Conservation (phyloP, 2,329 filamentous ascomycete genomes). For the Cladosporium austrohemisphaericum region DNA sequence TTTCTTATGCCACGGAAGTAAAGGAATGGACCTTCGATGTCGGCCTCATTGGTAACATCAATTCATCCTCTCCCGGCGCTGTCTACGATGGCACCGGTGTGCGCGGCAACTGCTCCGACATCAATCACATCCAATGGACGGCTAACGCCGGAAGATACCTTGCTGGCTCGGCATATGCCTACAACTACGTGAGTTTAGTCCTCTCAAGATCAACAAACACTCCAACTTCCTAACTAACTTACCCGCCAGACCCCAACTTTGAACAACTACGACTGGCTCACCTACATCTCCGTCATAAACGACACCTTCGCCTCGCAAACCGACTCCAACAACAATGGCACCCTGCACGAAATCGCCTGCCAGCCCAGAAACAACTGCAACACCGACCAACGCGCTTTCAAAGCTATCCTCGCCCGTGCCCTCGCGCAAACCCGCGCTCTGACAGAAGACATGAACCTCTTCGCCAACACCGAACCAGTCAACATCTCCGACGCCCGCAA, state of each 20-base stretch:
- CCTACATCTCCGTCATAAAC: conserved; percentile 13
- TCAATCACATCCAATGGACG: conserved; percentile 55
- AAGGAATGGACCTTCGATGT: conserved; percentile 61
- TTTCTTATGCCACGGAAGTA: conserved; percentile 63
- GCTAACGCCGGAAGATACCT: conserved; percentile 65
- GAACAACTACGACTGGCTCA: conserved; percentile 24
- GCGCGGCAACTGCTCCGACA: conserved; percentile 50
- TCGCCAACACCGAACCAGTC: conserved; percentile 21
- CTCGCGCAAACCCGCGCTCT: conserved; percentile 32
- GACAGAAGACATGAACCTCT: conserved; percentile 1
- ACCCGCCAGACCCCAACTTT: not conserved
- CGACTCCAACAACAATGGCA: conserved; percentile 41
- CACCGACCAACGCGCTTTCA: conserved; percentile 69
- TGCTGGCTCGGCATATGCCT: conserved; percentile 61
- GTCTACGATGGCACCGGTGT: conserved; percentile 62
- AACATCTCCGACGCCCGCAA: conserved; percentile 26
- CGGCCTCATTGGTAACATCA: conserved; percentile 48
- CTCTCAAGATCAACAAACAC: not conserved
- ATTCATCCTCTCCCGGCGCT: not conserved
- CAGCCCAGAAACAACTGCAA: conserved; percentile 60
- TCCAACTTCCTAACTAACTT: not conserved
- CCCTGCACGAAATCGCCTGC: conserved; percentile 66
- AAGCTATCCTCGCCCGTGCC: conserved; percentile 58
- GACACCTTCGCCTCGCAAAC: conserved; percentile 49
- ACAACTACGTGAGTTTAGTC: conserved; percentile 42